Evolutionary conservation across 148 eudicot species (phyloP), one percentile per base, ranked within the genome.

Genomic region (Bassia scoparia): DNA sequence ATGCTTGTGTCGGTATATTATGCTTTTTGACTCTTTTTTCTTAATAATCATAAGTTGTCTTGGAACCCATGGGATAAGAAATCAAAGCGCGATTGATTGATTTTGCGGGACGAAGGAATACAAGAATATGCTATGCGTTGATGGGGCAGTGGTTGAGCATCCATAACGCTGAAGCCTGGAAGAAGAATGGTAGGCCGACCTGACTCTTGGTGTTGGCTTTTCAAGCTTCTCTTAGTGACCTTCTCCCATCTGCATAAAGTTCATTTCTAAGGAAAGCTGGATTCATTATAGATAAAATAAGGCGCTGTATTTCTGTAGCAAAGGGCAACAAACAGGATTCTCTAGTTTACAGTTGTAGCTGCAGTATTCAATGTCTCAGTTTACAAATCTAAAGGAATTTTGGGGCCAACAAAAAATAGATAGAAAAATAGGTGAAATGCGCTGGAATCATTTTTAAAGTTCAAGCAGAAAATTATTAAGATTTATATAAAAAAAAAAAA

Each of bases 1-100:
- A n/a, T 33, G 2, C 27, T 31, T 58, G 4, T 26, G 5, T 27
- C 27, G 44, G 12, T 24, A 7, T 0, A 50, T n/a, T 1, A 24
- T 20, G 60, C 35, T 59, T 65, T 0, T n/a, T 70, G 59, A 38
- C 56, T 27, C 21, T 14, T 31, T 48, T 56, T 68, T n/a, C 18
- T 8, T 56, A 7, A 46, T 54, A 41, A 23, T 62, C 16, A 46
- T 54, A 68, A 92, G 98, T 83, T 74, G 93, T 92, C n/a, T 33
- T 92, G 98, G 98, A 92, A 92, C 68, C 96, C 98, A 37, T 92
- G 98, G 98, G 96, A 90, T 49, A 90, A 87, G 81, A 92, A 92
- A 82, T 79, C 96, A 21, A 92, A 89, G 83, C n/a, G 76, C 88
- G 15, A 90, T n/a, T 90, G 90, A 29, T 74, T 15, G 96, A 90